Base-by-base conservation (phyloP, 2,329 filamentous ascomycete species). In the Madurella fahalii region DNA sequence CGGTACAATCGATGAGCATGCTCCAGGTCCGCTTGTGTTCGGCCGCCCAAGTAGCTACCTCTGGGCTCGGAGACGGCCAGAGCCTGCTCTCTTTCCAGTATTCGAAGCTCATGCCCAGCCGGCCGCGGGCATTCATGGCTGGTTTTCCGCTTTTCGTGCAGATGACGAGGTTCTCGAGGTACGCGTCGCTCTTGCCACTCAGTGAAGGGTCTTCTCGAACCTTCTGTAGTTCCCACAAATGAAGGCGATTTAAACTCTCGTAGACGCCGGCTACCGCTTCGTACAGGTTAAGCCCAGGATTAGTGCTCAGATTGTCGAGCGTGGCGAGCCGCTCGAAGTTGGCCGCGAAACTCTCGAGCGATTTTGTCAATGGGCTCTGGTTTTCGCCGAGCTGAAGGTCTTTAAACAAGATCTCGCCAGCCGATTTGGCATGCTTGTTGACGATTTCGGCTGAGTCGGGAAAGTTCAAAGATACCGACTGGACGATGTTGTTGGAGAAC, bases 221-320 rank as follows among this genome's bases (percentile, higher is more conserved):
- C 58, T 75, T 79, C 53, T 80, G 76, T 57, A 85, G 72, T 65
- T 94, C 89, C 76, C 88, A 87, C 44, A 82, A 75, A 64, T 88
- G 83, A n/a, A 95, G 72, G 61, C 78, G 84, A 56, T 79, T 76
- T 56, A 94, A 72, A 64, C 87, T 89, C 53, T 80, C 80, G 67
- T 86, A 89, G 5, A 95, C 76, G 2, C 88, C 88, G 4, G 82
- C 83, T 43, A 93, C 76, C 0, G 89, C 89, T 66, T 90, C 87
- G 66, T 89, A 87, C 67, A 89, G 89, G 63, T 89, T 89, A 8
- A 93, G 76, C 5, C 81, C 80, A 1, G 83, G 84, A 31, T 80
- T 75, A 18, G 83, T 78, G 68, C 88, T 90, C 50, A 93, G 77
- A 62, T 83, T 85, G 67, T 94, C 90, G 52, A 91, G 71, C 5